Conservation (phyloP, 2,329 filamentous ascomycete species). For the Calonectria multiphialidica region DNA sequence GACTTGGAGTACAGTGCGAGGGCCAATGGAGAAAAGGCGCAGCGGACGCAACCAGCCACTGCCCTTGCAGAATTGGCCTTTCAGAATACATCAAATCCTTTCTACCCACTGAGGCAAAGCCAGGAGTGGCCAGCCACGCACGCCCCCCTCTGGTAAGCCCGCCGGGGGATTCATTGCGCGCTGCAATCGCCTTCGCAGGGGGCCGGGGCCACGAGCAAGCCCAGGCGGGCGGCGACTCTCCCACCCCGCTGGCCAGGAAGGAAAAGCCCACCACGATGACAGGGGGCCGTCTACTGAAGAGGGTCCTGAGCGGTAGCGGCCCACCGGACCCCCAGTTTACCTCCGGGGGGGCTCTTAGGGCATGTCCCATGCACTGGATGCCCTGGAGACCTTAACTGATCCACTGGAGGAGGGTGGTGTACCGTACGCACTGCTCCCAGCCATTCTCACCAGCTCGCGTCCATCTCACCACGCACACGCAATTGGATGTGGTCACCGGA, state of each 20-base stretch:
- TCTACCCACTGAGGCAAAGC: constrained; percentile 7
- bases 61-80: constrained; percentile 39
- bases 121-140: background rate
- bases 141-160: constrained; percentile 1
- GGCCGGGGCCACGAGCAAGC: background rate
- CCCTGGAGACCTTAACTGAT: background rate
- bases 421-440: background rate
- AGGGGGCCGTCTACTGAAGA: constrained; percentile 3
- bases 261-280: background rate
- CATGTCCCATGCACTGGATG: background rate
- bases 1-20: constrained; percentile 28
- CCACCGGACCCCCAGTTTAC: background rate
- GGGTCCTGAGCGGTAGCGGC: constrained; percentile 2
- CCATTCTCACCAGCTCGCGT: background rate
- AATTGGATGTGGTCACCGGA: constrained; percentile 7
- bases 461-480: background rate
- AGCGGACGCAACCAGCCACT: constrained; percentile 37
- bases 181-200: constrained; percentile 6
- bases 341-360: background rate
- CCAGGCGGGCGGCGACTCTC: constrained; percentile 11
- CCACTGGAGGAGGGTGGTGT: background rate
- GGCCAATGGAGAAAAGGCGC: constrained; percentile 42
- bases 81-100: background rate
- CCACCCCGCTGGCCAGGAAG: constrained; percentile 10
- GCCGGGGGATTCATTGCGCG: background rate